phyloP scores from a whole-genome alignment of 2,329 filamentous ascomycete genomes.

The Colletotrichum sp. region DNA sequence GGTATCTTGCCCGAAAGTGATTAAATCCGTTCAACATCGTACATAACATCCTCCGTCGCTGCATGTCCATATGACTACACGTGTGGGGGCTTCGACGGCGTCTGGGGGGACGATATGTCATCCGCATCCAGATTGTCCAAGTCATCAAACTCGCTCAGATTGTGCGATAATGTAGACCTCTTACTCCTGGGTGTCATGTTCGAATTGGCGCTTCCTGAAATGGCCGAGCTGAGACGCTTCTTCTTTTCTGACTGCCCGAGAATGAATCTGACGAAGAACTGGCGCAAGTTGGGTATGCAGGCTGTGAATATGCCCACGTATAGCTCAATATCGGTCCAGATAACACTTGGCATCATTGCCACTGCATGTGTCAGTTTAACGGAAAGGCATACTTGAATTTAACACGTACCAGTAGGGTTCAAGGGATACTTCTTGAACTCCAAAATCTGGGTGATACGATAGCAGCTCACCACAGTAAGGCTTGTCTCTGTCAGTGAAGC shows the following conservation, averaged over 20 bases:
- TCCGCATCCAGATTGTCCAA: background rate
- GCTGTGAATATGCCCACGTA: slow-evolving; percentile 7
- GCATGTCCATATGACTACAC: background rate
- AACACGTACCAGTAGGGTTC: slow-evolving; percentile 4
- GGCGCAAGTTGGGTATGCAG: slow-evolving; percentile 12
- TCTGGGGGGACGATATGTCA: background rate
- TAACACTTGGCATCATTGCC: slow-evolving; percentile 1
- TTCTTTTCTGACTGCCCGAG: slow-evolving; percentile 4
- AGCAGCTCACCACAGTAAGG: background rate
- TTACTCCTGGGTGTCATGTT: background rate
- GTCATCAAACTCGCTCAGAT: background rate
- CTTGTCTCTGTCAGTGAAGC: background rate
- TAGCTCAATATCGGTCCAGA: slow-evolving; percentile 7
- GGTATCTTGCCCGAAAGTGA: background rate
- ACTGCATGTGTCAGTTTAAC: background rate
- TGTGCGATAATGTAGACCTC: background rate
- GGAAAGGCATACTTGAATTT: no score
- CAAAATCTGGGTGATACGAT: background rate
- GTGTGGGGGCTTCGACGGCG: background rate
- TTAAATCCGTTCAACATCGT: background rate
- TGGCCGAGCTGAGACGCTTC: background rate
- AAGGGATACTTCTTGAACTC: background rate
- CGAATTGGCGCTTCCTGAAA: background rate
- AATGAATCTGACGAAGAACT: slow-evolving; percentile 15
- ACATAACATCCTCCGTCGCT: background rate